Base-by-base conservation (phyloP, 148 eudicot genomes). In the Vaccinium darrowii region DNA sequence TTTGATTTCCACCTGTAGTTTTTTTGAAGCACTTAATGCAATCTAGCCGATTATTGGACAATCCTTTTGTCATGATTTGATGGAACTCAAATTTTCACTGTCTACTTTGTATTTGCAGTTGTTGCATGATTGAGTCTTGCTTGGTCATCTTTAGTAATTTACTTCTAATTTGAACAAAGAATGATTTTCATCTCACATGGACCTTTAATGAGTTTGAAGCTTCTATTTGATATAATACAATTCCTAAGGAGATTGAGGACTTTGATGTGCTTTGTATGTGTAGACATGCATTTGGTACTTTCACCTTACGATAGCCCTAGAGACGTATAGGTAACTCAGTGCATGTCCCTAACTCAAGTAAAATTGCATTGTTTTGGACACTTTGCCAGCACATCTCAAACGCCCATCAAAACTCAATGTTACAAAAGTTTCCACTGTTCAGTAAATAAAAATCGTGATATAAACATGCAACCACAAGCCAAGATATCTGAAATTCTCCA, bases 1-100 rank as follows among this genome's bases (percentile, higher is more conserved):
- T 88, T 89, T 88, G 84, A 49, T 85, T 49, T 67, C 63, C 53
- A n/a, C n/a, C 30, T 57, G 43, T 60, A 79, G 27, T 58, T 81
- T 81, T 23, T 58, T 53, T 16, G 69, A 8, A 16, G 19, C 36
- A 36, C 30, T 36, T 36, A 57, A 33, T 80, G 16, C 25, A 49
- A 33, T 33, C 39, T 25, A 79, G 67, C 30, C 11, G 13, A 3
- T 51, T 78, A 15, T 78, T 18, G 8, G 15, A 23, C 33, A 51
- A 25, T n/a, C 16, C 74, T 75, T 19, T 75, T 75, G 53, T 73
- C 50, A 36, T 75, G n/a, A 19, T 43, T 75, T 47, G 52, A 39
- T 21, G n/a, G 47, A 47, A 75, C 53, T 75, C 53, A 21, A 3
- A 10, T 47, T 93, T 75, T 43, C 25, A 5, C 13, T n/a, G n/a